Evolutionary conservation across 2,329 filamentous ascomycete species (phyloP).

Genomic region (Aspergillus pseudotamarii): DNA sequence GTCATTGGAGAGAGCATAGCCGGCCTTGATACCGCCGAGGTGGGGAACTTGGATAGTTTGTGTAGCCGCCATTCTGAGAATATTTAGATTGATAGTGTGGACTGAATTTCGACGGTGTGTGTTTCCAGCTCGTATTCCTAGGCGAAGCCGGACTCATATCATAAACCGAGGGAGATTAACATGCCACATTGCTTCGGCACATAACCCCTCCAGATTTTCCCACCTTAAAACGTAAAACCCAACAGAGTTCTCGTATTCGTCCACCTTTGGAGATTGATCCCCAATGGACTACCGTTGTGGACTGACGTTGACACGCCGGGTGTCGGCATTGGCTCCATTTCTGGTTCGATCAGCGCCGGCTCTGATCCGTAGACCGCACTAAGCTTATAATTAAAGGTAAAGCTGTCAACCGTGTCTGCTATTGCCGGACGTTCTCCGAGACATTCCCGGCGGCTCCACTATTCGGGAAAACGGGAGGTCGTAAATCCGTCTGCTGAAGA

Average conservation of each 20-base stretch:
- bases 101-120: background rate
- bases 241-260: constrained; percentile 1
- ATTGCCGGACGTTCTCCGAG: background rate
- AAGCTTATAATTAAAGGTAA: constrained; percentile 1
- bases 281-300: background rate
- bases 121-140: background rate
- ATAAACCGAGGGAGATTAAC: background rate
- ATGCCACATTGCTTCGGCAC: background rate
- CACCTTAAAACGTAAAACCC: background rate
- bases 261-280: background rate
- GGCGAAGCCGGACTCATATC: background rate
- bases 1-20: constrained; percentile 48
- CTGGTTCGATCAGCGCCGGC: constrained; percentile 1
- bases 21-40: constrained; percentile 53
- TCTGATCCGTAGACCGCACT: background rate
- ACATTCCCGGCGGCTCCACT: background rate
- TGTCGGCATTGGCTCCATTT: constrained; percentile 1
- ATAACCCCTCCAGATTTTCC: constrained; percentile 1
- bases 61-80: constrained; percentile 24
- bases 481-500: background rate
- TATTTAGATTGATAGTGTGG: background rate
- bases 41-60: constrained; percentile 50
- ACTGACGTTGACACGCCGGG: background rate
- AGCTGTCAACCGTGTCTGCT: constrained; percentile 1
- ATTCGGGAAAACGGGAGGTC: background rate